Percentiles rank a stretch among this genome's conserved stretches.
Evolutionary conservation across 108 stramenopile species (phyloP).

Genomic region (Nannochloropsis gaditana): DNA sequence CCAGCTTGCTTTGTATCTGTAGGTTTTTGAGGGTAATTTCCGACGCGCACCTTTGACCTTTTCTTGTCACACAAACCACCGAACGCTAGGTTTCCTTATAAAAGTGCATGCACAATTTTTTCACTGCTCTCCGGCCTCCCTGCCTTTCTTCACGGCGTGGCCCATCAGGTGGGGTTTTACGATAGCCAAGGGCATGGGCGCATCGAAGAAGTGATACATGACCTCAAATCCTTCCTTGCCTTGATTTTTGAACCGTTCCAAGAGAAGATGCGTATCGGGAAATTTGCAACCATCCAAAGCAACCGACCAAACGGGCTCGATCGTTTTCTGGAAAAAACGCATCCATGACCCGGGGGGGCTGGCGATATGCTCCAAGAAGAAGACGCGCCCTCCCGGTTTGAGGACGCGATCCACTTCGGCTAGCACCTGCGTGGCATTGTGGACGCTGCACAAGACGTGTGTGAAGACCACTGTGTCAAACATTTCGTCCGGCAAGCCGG

Average conservation of each 20-base stretch:
- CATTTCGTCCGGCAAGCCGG: slow-evolving; percentile 37
- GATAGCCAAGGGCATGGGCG: slow-evolving; percentile 20
- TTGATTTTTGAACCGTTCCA: background rate
- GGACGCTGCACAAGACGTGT: slow-evolving; percentile 58
- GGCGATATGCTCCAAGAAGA: slow-evolving; percentile 58
- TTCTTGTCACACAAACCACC: too few species aligned
- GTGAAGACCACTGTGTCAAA: slow-evolving; percentile 56
- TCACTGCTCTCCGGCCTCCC: background rate
- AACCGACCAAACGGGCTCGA: slow-evolving; percentile 51
- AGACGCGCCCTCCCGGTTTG: slow-evolving; percentile 60
- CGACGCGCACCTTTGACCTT: too few species aligned
- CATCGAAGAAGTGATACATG: background rate
- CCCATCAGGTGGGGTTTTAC: slow-evolving; percentile 26
- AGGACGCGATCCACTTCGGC: slow-evolving; percentile 58
- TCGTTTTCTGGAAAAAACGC: slow-evolving; percentile 37
- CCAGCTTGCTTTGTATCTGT: too few species aligned
- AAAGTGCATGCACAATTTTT: too few species aligned
- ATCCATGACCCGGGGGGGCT: slow-evolving; percentile 36
- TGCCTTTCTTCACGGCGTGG: slow-evolving; percentile 21
- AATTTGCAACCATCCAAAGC: slow-evolving; percentile 60
- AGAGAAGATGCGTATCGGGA: slow-evolving; percentile 24
- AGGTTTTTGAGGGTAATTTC: too few species aligned
- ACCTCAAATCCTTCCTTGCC: slow-evolving; percentile 19
- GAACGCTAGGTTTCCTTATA: too few species aligned
- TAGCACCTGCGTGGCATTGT: slow-evolving; percentile 50